Evolutionary conservation across 352 stramenopile species (phyloP).

Genomic region (Phytophthora macrochlamydospora): DNA sequence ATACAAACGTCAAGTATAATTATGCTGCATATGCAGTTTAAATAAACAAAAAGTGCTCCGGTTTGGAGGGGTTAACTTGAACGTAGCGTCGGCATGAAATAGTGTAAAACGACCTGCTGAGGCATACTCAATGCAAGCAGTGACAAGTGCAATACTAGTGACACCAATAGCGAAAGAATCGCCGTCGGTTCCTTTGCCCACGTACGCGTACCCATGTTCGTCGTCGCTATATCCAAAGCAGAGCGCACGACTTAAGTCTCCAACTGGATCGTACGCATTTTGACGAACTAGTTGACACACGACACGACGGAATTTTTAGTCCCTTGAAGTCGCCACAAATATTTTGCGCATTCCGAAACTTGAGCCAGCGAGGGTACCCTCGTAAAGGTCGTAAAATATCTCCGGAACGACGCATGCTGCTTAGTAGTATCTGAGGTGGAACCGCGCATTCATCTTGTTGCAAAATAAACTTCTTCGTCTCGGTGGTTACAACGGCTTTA

Average conservation of each 20-base stretch:
- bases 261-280: not conserved
- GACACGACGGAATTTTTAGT: slow-evolving; percentile 8
- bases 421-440: slow-evolving; percentile 6
- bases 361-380: slow-evolving; percentile 5
- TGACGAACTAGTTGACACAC: not conserved
- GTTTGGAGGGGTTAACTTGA: not conserved
- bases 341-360: slow-evolving; percentile 14
- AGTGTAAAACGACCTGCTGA: not conserved
- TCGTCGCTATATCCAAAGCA: slow-evolving; percentile 2
- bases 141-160: slow-evolving; percentile 4
- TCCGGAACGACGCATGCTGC: slow-evolving; percentile 1
- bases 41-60: not conserved
- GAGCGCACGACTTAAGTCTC: slow-evolving; percentile 3
- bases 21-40: not conserved
- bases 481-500: not conserved
- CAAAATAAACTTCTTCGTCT: slow-evolving; percentile 14
- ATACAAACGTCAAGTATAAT: not conserved
- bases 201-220: not conserved
- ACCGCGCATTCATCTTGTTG: slow-evolving; percentile 16
- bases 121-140: not conserved
- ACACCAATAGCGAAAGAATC: slow-evolving; percentile 8
- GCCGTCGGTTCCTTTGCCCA: slow-evolving; percentile 8
- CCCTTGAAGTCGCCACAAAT: slow-evolving; percentile 5
- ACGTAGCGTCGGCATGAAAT: slow-evolving; percentile 10
- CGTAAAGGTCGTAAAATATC: slow-evolving; percentile 3